Evolutionary conservation across 805 yeast genomes (phyloP).

Genomic region (Hanseniaspora thailandica): DNA sequence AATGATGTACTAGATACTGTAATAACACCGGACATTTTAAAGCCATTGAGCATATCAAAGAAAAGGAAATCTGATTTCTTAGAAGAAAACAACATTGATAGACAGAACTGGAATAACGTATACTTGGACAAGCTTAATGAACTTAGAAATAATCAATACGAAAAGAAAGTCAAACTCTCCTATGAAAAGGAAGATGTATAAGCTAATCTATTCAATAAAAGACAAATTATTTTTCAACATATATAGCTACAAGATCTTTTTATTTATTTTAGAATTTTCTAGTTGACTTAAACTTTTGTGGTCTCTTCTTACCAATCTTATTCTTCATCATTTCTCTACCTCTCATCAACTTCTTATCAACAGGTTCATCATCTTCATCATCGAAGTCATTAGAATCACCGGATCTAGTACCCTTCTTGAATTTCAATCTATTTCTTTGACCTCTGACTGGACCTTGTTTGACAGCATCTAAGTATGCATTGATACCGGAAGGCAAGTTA

Average conservation of each 20-base stretch:
- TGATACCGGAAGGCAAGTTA: conserved; percentile 49
- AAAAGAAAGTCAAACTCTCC: conserved; percentile 4
- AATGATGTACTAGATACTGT: conserved; percentile 8
- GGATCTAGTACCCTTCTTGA: conserved; percentile 48
- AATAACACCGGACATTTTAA: conserved; percentile 4
- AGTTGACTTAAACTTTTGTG: conserved; percentile 11
- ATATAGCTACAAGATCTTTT: not conserved
- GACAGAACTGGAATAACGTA: not conserved
- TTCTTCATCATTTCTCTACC: conserved; percentile 11
- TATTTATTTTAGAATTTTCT: conserved; percentile 13
- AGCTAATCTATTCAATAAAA: too few relatives aligned
- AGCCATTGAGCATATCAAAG: not conserved
- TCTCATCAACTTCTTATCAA: conserved; percentile 3
- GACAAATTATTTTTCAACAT: not conserved
- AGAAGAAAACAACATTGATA: not conserved
- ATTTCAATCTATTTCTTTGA: conserved; percentile 81
- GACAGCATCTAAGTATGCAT: conserved; percentile 90
- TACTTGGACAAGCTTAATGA: not conserved
- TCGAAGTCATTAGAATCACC: conserved; percentile 38
- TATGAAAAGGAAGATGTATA: not conserved
- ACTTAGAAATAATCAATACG: not conserved
- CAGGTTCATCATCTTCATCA: conserved; percentile 27
- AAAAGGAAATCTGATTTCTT: conserved; percentile 5
- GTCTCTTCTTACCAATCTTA: conserved; percentile 14
- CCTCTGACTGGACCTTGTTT: conserved; percentile 89